phyloP scores from a whole-genome alignment of 2,329 filamentous ascomycete species.

The Stagonosporopsis rhizophila region DNA sequence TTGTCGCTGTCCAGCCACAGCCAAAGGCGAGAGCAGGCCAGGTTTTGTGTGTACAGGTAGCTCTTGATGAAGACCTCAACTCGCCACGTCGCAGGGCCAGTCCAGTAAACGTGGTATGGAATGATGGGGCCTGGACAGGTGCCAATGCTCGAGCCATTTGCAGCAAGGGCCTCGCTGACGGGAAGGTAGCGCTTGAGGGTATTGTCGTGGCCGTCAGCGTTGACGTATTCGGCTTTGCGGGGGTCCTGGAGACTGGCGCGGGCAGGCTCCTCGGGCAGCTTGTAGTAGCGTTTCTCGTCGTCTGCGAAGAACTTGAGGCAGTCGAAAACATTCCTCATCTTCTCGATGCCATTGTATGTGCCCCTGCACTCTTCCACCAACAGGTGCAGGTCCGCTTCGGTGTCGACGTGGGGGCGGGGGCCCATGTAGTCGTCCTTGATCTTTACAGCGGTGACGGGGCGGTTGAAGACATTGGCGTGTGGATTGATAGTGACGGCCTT shows the following conservation, averaged over 20 bases:
- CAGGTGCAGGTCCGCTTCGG: slow-evolving; percentile 60
- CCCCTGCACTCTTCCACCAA: slow-evolving; percentile 62
- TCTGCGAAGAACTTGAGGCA: slow-evolving; percentile 61
- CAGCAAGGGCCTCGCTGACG: slow-evolving; percentile 42
- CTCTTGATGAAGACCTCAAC: slow-evolving; percentile 65
- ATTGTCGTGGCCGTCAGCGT: slow-evolving; percentile 53
- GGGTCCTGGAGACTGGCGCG: slow-evolving; percentile 54
- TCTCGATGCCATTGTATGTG: slow-evolving; percentile 60
- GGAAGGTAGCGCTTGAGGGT: slow-evolving; percentile 49
- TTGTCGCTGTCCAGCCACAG: slow-evolving; percentile 63
- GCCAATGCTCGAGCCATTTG: slow-evolving; percentile 54
- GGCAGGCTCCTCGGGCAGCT: slow-evolving; percentile 50
- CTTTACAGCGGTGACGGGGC: slow-evolving; percentile 58
- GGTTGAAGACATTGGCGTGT: slow-evolving; percentile 62
- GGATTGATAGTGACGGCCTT: slow-evolving; percentile 57
- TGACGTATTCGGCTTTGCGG: slow-evolving; percentile 51
- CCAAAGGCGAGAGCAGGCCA: slow-evolving; percentile 61
- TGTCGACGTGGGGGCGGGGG: slow-evolving; percentile 59
- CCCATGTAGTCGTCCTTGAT: slow-evolving; percentile 62
- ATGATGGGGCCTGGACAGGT: slow-evolving; percentile 63
- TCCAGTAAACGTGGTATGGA: slow-evolving; percentile 65
- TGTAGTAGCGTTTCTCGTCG: slow-evolving; percentile 59
- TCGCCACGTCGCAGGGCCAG: slow-evolving; percentile 63
- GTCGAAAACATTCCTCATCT: slow-evolving; percentile 62
- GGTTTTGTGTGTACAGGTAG: slow-evolving; percentile 64